Evolutionary conservation across 768 basidiomycete genomes (phyloP).

Genomic region (Lactarius evosmus): DNA sequence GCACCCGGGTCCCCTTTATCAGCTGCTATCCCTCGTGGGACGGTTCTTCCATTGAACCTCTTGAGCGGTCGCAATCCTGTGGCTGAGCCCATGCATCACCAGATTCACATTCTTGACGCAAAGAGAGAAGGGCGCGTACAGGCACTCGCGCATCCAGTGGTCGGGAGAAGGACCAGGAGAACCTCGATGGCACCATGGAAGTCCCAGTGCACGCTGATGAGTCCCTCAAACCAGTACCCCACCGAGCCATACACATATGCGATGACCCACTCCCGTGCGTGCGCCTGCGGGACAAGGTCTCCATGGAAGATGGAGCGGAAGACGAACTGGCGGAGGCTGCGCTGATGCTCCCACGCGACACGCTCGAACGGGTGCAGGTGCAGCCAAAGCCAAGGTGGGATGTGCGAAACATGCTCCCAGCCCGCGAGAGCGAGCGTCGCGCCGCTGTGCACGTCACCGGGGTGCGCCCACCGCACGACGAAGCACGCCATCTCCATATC

Average conservation of each 20-base stretch:
- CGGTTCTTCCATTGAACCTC: conserved; percentile 1
- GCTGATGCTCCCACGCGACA: conserved; percentile 31
- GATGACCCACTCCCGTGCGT: conserved; percentile 32
- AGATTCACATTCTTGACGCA: conserved; percentile 18
- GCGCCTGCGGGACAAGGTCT: conserved; percentile 21
- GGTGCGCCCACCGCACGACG: conserved; percentile 30
- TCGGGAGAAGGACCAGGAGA: conserved; percentile 29
- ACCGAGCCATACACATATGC: conserved; percentile 33
- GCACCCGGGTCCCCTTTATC: not conserved
- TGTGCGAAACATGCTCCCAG: conserved; percentile 35
- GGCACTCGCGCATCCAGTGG: conserved; percentile 32
- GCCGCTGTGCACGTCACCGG: conserved; percentile 21
- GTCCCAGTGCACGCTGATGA: conserved; percentile 33
- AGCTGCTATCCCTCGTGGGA: not conserved
- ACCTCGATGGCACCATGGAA: conserved; percentile 31
- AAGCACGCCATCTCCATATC: conserved; percentile 37
- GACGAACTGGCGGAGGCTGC: conserved; percentile 29
- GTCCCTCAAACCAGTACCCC: conserved; percentile 37
- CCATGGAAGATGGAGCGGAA: conserved; percentile 30
- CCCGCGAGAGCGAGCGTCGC: conserved; percentile 32
- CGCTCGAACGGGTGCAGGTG: conserved; percentile 28
- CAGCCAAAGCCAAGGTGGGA: conserved; percentile 33
- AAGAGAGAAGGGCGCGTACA: conserved; percentile 30
- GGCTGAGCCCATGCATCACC: conserved; percentile 21
- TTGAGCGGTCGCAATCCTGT: conserved; percentile 7